A percentile compares a stretch with the other conserved stretches of the same genome.
Evolutionary conservation across 2,329 filamentous ascomycete genomes (phyloP).

Genomic region (Diaporthe sp.): DNA sequence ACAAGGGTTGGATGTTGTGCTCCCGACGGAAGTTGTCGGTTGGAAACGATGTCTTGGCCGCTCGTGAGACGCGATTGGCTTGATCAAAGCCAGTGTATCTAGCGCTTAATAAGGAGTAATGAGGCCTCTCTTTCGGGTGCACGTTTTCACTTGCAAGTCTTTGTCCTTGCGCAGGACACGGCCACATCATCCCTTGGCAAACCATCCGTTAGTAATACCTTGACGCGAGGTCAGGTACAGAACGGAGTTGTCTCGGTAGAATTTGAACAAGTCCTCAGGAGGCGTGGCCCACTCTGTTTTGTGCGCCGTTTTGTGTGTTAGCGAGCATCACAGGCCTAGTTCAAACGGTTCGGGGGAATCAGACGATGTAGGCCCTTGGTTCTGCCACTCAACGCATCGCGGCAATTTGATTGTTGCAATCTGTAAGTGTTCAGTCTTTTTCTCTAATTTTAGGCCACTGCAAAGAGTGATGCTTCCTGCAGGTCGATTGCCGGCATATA

Average conservation of each 20-base stretch:
- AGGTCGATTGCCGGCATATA: not conserved
- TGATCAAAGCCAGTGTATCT: not conserved
- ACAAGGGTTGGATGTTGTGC: too few relatives aligned
- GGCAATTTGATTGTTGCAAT: not conserved
- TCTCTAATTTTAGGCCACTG: not conserved
- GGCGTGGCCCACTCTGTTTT: not conserved
- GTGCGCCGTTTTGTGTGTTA: not conserved
- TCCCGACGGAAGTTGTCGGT: not conserved
- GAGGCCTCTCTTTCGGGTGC: not conserved
- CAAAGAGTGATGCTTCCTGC: not conserved
- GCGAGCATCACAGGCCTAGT: not conserved
- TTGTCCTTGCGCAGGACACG: not conserved
- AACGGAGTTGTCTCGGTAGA: not conserved
- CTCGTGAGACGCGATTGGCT: conserved; percentile 15
- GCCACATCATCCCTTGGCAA: not conserved
- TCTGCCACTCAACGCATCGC: not conserved
- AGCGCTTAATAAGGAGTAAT: not conserved
- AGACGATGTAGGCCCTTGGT: not conserved
- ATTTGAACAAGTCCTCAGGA: not conserved
- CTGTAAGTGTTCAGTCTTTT: not conserved
- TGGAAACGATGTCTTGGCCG: not conserved
- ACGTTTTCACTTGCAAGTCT: not conserved
- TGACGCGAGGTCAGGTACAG: not conserved
- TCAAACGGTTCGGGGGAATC: not conserved
- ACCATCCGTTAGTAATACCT: not conserved